These are phyloP conservation scores for Yarrowia sp. DNA, from an alignment of 805 yeast genomes.

Conservation along the genomic window DNA sequence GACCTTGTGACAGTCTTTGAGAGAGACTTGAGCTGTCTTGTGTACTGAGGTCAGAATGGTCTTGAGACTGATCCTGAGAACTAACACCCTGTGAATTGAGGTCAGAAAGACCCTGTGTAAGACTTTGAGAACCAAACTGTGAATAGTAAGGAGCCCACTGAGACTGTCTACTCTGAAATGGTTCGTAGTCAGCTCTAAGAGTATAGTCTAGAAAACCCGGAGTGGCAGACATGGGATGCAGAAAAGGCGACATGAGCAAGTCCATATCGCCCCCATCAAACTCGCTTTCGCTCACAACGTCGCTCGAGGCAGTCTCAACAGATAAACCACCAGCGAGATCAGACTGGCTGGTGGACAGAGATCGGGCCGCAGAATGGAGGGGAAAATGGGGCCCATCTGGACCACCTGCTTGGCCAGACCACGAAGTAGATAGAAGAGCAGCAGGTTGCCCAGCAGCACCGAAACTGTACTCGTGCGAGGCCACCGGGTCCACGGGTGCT, in stretches of 20 bases:
- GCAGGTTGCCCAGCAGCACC: background rate
- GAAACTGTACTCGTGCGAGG: background rate
- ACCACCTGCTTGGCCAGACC: background rate
- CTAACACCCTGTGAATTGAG: too few relatives aligned
- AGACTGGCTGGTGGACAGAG: slow-evolving; percentile 3
- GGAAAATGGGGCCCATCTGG: background rate
- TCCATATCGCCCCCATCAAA: background rate
- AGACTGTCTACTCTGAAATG: too few relatives aligned
- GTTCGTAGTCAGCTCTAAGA: too few relatives aligned
- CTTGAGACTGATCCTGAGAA: too few relatives aligned
- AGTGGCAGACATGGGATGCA: background rate
- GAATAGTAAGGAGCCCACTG: too few relatives aligned
- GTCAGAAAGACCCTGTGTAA: too few relatives aligned
- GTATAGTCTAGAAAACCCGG: too few relatives aligned
- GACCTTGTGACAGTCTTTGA: too few relatives aligned
- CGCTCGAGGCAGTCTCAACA: slow-evolving; percentile 8
- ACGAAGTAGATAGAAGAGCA: background rate
- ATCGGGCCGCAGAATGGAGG: background rate
- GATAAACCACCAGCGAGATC: background rate
- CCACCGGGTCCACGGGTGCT: background rate
- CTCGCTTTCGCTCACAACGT: too few relatives aligned
- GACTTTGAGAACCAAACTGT: too few relatives aligned
- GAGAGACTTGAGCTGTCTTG: too few relatives aligned
- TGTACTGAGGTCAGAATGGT: too few relatives aligned
- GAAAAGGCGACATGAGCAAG: background rate